Evolutionary conservation across 176 grass and related monocot species (phyloP).

Genomic region (Thalia dealbata): DNA sequence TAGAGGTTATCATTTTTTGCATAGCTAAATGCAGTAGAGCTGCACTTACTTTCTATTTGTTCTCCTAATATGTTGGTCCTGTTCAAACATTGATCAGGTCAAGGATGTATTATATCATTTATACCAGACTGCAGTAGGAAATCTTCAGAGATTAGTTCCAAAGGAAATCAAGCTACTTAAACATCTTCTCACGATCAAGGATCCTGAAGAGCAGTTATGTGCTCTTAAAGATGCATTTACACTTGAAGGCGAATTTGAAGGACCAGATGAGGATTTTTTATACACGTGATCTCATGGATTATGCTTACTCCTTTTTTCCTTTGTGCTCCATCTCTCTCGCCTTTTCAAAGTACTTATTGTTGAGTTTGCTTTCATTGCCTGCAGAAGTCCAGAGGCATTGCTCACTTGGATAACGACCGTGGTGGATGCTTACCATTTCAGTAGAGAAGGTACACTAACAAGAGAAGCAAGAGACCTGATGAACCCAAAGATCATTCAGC

Average conservation of each 20-base stretch:
- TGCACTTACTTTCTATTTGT: not conserved
- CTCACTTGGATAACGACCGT: constrained; percentile 52
- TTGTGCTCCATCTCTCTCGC: not conserved
- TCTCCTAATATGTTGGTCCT: constrained; percentile 2
- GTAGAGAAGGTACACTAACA: constrained; percentile 50
- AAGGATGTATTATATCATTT: constrained; percentile 74
- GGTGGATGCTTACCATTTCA: constrained; percentile 62
- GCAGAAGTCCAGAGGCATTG: constrained; percentile 65
- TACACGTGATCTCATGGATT: constrained; percentile 39
- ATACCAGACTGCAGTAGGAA: constrained; percentile 62
- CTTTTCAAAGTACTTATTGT: not conserved
- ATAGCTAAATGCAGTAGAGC: not conserved
- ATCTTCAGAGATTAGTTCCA: constrained; percentile 73
- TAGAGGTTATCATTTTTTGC: not conserved
- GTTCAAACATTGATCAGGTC: constrained; percentile 28
- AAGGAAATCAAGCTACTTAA: constrained; percentile 80
- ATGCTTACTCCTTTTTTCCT: not conserved
- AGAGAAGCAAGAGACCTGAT: constrained; percentile 77
- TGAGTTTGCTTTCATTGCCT: constrained; percentile 8
- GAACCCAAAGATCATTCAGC: constrained; percentile 69
- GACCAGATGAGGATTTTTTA: constrained; percentile 51
- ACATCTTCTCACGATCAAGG: constrained; percentile 65
- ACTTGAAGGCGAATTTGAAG: constrained; percentile 53
- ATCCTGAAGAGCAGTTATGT: constrained; percentile 50
- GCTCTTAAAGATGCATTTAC: constrained; percentile 65